Base-by-base conservation (phyloP, 73 alveolate species). In the Paramecium pentaurelia region DNA sequence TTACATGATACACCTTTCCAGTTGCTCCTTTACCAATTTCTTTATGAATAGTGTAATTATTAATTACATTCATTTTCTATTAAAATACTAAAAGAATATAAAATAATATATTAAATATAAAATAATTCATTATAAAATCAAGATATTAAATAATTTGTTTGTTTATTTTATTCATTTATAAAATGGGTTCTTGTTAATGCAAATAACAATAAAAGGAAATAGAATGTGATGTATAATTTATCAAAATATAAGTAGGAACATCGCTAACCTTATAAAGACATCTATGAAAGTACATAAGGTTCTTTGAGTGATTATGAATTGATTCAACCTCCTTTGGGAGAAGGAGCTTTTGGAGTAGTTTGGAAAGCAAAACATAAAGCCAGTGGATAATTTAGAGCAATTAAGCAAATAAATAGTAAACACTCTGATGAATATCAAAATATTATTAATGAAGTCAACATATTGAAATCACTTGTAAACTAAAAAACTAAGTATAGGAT, bases 331-430 rank as follows among this genome's bases (percentile, higher is more conserved):
- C 84, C 84, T 32, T 12, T 64, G 16, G 84, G 84, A 64, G 84
- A 64, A 49, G 97, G 98, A 32, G 96, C 97, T 12, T 96, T 95
- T 77, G 98, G 98, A 20, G 60, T 93, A 77, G 99, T 97, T 20
- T 97, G 98, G 96, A 94, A 93, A 92, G 99, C 96, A 4, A 95
- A 88, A 77, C 92, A 96, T 87, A 95, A 93, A 92, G 88, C 71
- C 4, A 87, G 97, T 20, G 93, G 94, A 77, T 88, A 60, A 47
- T 85, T 75, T 59, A 95, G 92, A 30, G 99, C 99, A 2, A 93
- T 97, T 77, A 97, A 97, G 92, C 97, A 95, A 86, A 97, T 97
- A 97, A 80, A 70, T 58, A 97, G 96, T 86, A 94, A 96, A 32
- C 60, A 47, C 16, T 40, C 47, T 30, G 94, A 73, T 25, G 94